A percentile compares a stretch with the other conserved stretches of the same genome.
Conservation (phyloP, 2,329 filamentous ascomycete genomes). For the Parastagonospora avenae region DNA sequence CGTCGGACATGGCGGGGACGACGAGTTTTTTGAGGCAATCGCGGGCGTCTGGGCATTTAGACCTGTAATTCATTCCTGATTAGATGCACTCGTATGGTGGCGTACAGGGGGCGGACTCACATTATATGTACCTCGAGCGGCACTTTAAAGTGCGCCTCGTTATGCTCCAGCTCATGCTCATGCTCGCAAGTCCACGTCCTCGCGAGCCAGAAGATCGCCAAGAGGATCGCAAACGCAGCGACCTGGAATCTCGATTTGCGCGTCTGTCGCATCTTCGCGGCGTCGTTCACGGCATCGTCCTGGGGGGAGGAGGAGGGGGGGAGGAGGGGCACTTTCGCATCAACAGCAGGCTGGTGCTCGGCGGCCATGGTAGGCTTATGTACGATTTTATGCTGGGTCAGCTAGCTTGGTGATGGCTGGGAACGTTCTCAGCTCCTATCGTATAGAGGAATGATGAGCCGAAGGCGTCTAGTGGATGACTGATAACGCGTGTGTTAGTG, state of each 20-base stretch:
- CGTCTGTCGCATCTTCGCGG: slow-evolving; percentile 23
- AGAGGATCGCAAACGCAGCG: slow-evolving; percentile 28
- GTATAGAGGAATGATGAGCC: slow-evolving; percentile 11
- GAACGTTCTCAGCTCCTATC: slow-evolving; percentile 7
- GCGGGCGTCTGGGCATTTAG: slow-evolving; percentile 88
- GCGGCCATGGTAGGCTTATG: slow-evolving; percentile 10
- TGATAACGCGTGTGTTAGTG: slow-evolving; percentile 14
- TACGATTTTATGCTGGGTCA: slow-evolving; percentile 4
- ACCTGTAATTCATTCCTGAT: slow-evolving; percentile 24
- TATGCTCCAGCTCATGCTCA: slow-evolving; percentile 33
- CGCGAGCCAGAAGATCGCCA: slow-evolving; percentile 41
- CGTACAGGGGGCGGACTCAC: slow-evolving; percentile 36
- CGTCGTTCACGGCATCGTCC: slow-evolving; percentile 6
- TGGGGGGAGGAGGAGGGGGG: slow-evolving; percentile 18
- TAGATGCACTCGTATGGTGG: too few relatives aligned
- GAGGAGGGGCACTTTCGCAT: slow-evolving; percentile 38
- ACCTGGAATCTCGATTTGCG: slow-evolving; percentile 31
- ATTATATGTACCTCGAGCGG: slow-evolving; percentile 95
- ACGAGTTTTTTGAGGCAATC: slow-evolving; percentile 82
- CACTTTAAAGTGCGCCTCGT: slow-evolving; percentile 54
- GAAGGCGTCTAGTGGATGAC: slow-evolving; percentile 8
- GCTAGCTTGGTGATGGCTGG: slow-evolving; percentile 8
- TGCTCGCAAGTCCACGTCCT: slow-evolving; percentile 33
- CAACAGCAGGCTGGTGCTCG: slow-evolving; percentile 24
- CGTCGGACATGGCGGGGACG: slow-evolving; percentile 82